Evolutionary conservation across 192 early-diverging fungal species (phyloP).

Genomic region (Mortierella claussenii): DNA sequence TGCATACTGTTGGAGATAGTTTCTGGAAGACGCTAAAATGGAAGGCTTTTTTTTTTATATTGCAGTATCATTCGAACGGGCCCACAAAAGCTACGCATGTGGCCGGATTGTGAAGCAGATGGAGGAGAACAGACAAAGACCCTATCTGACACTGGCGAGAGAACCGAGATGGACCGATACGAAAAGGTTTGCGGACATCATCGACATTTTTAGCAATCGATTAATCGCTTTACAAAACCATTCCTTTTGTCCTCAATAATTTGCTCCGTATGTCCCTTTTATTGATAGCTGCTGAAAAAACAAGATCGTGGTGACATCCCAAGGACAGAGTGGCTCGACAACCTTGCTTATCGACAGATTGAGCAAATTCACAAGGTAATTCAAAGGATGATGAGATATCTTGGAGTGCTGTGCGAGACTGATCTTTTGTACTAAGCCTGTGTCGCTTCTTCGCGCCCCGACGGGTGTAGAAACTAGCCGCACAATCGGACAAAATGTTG

Average conservation of each 20-base stretch:
- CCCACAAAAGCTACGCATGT: slow-evolving; percentile 80
- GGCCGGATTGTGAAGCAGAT: slow-evolving; percentile 76
- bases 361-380: slow-evolving; percentile 80
- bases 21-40: neutral
- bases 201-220: no score
- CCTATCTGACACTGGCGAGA: slow-evolving; percentile 61
- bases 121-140: slow-evolving; percentile 63
- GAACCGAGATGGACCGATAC: slow-evolving; percentile 84
- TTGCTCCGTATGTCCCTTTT: neutral
- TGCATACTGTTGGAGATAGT: no score
- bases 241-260: slow-evolving; percentile 2
- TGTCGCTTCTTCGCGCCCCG: neutral
- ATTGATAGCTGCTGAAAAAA: slow-evolving; percentile 72
- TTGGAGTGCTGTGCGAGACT: neutral
- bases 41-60: neutral
- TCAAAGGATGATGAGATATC: neutral
- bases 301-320: slow-evolving; percentile 92
- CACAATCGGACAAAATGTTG: slow-evolving; percentile 69
- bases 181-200: slow-evolving; percentile 74
- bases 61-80: slow-evolving; percentile 87
- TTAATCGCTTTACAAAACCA: no score
- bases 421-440: neutral
- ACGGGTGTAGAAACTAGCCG: slow-evolving; percentile 55
- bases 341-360: slow-evolving; percentile 88
- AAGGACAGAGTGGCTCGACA: slow-evolving; percentile 92